Evolutionary conservation across 148 eudicot species (phyloP).

Genomic region (Chenopodium quinoa): DNA sequence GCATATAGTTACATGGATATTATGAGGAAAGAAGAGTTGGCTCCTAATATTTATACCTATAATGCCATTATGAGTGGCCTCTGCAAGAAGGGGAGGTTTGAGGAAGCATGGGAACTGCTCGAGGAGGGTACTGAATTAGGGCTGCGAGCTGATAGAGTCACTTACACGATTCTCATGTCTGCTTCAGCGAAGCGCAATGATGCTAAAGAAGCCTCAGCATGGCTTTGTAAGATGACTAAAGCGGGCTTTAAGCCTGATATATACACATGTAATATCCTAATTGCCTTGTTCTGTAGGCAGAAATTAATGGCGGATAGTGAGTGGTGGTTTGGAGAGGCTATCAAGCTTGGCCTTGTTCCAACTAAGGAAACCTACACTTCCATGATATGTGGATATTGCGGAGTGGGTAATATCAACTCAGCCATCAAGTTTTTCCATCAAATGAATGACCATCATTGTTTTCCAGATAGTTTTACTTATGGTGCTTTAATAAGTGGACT

Average conservation of each 20-base stretch:
- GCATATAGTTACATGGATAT: conserved; percentile 63
- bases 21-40: conserved; percentile 45
- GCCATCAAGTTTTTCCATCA: conserved; percentile 50
- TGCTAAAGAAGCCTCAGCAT: conserved; percentile 35
- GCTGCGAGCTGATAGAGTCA: conserved; percentile 65
- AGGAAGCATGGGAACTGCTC: conserved; percentile 59
- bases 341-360: conserved; percentile 56
- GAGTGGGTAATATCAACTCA: conserved; percentile 37
- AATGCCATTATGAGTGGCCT: conserved; percentile 67
- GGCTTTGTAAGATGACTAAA: conserved; percentile 60
- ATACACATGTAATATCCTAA: conserved; percentile 60
- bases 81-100: conserved; percentile 60
- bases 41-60: conserved; percentile 65
- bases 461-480: conserved; percentile 70
- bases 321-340: conserved; percentile 54
- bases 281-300: conserved; percentile 56
- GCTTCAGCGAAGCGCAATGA: conserved; percentile 57
- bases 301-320: conserved; percentile 64
- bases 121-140: conserved; percentile 35
- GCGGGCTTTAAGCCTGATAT: conserved; percentile 63
- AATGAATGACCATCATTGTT: conserved; percentile 66
- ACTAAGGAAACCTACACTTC: conserved; percentile 79
- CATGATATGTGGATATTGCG: conserved; percentile 78
- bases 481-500: conserved; percentile 85
- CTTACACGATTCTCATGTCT: conserved; percentile 75